Conservation (phyloP, 805 yeast species). For the Sugiyamaella smithiae region DNA sequence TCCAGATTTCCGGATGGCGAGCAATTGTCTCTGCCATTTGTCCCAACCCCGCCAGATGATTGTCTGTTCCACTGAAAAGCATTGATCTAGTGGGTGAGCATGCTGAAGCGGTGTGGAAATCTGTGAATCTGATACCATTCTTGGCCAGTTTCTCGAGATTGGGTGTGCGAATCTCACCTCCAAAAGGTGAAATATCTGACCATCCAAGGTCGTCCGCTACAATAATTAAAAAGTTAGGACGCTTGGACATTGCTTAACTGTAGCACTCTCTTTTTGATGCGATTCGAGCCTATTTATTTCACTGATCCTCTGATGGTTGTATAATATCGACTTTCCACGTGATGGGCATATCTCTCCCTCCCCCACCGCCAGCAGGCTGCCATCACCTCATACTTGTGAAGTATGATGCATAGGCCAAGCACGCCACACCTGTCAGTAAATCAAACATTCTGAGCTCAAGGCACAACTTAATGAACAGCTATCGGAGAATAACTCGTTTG, state of each 20-base stretch:
- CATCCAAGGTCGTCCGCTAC: slow-evolving; percentile 64
- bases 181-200: slow-evolving; percentile 53
- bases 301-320: too few relatives aligned
- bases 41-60: slow-evolving; percentile 59
- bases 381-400: too few relatives aligned
- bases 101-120: slow-evolving; percentile 62
- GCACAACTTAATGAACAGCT: too few relatives aligned
- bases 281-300: too few relatives aligned
- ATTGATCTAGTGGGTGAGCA: slow-evolving; percentile 65
- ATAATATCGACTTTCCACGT: too few relatives aligned
- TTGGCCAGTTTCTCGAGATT: slow-evolving; percentile 45
- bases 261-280: too few relatives aligned
- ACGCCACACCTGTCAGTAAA: too few relatives aligned
- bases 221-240: slow-evolving; percentile 52
- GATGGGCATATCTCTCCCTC: too few relatives aligned
- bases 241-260: slow-evolving; percentile 2
- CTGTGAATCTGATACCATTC: slow-evolving; percentile 50
- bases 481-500: too few relatives aligned
- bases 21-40: slow-evolving; percentile 52
- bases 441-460: too few relatives aligned
- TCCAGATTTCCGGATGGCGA: slow-evolving; percentile 39
- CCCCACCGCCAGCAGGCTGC: too few relatives aligned
- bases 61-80: slow-evolving; percentile 59
- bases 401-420: too few relatives aligned
- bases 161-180: slow-evolving; percentile 54